Percentiles rank a stretch among this genome's conserved stretches.
Evolutionary conservation across 192 early-diverging fungal genomes (phyloP).

Genomic region (Backusella psychrophila): DNA sequence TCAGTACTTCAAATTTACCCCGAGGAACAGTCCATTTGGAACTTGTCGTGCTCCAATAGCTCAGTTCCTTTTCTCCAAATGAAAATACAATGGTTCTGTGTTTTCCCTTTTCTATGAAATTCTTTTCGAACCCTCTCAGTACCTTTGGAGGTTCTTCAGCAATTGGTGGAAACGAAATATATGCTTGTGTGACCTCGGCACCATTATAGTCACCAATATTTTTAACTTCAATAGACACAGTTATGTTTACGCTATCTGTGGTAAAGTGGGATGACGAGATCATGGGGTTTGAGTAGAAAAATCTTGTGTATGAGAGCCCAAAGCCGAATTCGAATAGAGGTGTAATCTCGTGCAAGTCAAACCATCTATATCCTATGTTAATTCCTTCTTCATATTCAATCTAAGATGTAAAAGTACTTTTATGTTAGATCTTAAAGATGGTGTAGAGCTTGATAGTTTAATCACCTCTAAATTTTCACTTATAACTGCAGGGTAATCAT

Average conservation of each 20-base stretch:
- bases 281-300: constrained; percentile 39
- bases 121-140: constrained; percentile 30
- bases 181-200: constrained; percentile 36
- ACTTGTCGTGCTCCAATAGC: constrained; percentile 36
- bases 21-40: constrained; percentile 39
- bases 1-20: constrained; percentile 45
- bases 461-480: background rate
- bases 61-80: constrained; percentile 42
- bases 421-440: background rate
- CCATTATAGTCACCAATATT: constrained; percentile 36
- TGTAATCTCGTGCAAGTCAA: constrained; percentile 42
- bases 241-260: constrained; percentile 2
- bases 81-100: constrained; percentile 37
- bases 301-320: constrained; percentile 65
- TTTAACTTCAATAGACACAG: constrained; percentile 33
- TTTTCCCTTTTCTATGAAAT: constrained; percentile 6
- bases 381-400: constrained; percentile 58
- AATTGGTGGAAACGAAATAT: constrained; percentile 38
- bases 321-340: constrained; percentile 58
- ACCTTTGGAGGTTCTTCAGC: constrained; percentile 39
- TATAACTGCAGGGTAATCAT: constrained; percentile 40
- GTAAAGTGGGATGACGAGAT: background rate
- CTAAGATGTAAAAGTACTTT: background rate
- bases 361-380: constrained; percentile 52
- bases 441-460: background rate